phyloP scores from a whole-genome alignment of 2,329 filamentous ascomycete genomes.

The Calycina herbarum region DNA sequence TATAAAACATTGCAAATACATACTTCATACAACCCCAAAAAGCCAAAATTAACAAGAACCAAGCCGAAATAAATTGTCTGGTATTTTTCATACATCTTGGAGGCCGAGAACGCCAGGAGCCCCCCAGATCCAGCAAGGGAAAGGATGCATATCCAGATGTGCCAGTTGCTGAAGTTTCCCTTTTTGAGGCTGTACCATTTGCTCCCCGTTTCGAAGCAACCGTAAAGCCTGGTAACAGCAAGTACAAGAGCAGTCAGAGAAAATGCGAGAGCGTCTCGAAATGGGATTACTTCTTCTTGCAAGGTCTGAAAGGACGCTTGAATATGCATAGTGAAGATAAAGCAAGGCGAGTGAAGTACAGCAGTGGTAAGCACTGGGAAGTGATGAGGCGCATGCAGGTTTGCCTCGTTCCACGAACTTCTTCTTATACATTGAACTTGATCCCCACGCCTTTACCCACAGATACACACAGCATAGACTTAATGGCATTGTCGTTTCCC shows the following conservation, averaged over 20 bases:
- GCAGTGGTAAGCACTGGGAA: background rate
- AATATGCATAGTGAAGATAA: background rate
- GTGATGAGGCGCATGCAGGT: conserved; percentile 1
- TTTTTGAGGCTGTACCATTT: background rate
- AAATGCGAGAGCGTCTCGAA: conserved; percentile 1
- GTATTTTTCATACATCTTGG: conserved; percentile 5
- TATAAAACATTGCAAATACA: background rate
- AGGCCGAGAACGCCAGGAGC: conserved; percentile 1
- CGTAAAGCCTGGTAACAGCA: background rate
- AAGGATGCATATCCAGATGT: conserved; percentile 6
- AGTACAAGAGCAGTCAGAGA: conserved; percentile 8
- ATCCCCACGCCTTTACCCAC: background rate
- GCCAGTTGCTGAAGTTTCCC: background rate
- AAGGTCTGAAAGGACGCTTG: background rate
- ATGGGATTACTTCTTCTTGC: background rate
- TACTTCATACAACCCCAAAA: background rate
- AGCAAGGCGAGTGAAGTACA: background rate
- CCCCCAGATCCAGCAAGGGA: conserved; percentile 7
- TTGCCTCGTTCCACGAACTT: conserved; percentile 3
- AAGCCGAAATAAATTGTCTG: background rate
- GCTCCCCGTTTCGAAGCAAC: background rate
- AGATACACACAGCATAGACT: background rate
- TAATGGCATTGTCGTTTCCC: background rate
- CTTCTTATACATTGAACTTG: background rate
- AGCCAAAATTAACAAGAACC: conserved; percentile 3